phyloP scores from a whole-genome alignment of 2,329 filamentous ascomycete genomes.

The Cryphonectria nitschkei region DNA sequence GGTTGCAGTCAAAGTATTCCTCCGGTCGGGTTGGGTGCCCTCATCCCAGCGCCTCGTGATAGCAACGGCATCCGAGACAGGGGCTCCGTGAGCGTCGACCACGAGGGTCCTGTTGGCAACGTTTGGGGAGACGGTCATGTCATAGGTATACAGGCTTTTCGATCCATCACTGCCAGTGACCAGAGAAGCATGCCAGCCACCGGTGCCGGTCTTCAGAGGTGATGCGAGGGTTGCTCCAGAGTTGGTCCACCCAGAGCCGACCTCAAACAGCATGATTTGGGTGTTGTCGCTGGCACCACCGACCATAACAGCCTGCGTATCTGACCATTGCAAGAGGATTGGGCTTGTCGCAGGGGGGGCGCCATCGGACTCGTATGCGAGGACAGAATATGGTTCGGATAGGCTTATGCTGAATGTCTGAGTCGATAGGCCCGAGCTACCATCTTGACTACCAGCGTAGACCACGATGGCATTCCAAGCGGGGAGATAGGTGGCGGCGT shows the following conservation, averaged over 20 bases:
- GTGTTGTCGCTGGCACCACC: slow-evolving; percentile 71
- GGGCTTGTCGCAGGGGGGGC: slow-evolving; percentile 69
- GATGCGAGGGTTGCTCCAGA: slow-evolving; percentile 66
- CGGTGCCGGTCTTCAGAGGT: slow-evolving; percentile 61
- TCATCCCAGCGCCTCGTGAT: slow-evolving; percentile 36
- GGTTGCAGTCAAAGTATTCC: slow-evolving; percentile 53
- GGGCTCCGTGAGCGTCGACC: slow-evolving; percentile 61
- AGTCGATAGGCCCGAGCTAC: slow-evolving; percentile 60
- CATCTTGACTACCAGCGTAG: slow-evolving; percentile 75
- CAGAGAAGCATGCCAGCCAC: slow-evolving; percentile 63
- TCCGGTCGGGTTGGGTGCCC: slow-evolving; percentile 35
- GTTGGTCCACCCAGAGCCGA: slow-evolving; percentile 65
- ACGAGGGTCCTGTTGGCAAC: slow-evolving; percentile 72
- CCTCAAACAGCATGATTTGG: slow-evolving; percentile 73
- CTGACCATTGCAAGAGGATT: slow-evolving; percentile 74
- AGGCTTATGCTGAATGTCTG: slow-evolving; percentile 77
- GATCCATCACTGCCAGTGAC: slow-evolving; percentile 75
- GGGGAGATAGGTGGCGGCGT: slow-evolving; percentile 76
- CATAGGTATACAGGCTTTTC: slow-evolving; percentile 78
- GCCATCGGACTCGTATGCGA: slow-evolving; percentile 56
- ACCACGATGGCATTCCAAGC: slow-evolving; percentile 73
- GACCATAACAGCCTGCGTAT: slow-evolving; percentile 71
- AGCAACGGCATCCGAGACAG: slow-evolving; percentile 50
- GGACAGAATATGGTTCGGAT: slow-evolving; percentile 64
- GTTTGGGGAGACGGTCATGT: slow-evolving; percentile 76